A percentile compares a stretch with the other conserved stretches of the same genome.
phyloP scores from a whole-genome alignment of 768 basidiomycete species.

The Hebeloma cylindrosporum region DNA sequence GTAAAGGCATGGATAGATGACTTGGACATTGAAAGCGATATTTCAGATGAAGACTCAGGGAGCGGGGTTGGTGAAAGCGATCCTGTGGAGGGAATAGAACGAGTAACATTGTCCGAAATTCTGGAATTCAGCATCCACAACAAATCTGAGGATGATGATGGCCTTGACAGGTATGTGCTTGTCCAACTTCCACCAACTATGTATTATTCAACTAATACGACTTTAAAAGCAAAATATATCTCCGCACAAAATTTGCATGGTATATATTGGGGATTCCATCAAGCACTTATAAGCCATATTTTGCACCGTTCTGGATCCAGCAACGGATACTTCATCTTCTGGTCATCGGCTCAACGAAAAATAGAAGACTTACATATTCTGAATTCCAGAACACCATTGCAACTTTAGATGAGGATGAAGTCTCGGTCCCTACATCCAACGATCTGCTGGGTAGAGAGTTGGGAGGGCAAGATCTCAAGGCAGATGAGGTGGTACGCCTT shows the following conservation, averaged over 20 bases:
- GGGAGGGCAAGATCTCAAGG: slow-evolving; percentile 40
- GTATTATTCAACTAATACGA: not conserved
- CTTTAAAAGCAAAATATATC: slow-evolving; percentile 54
- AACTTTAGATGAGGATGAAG: slow-evolving; percentile 24
- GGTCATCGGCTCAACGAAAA: slow-evolving; percentile 34
- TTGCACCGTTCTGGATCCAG: slow-evolving; percentile 44
- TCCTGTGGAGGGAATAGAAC: slow-evolving; percentile 31
- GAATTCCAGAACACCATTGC: slow-evolving; percentile 39
- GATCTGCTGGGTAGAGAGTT: slow-evolving; percentile 46
- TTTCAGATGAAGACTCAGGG: slow-evolving; percentile 24
- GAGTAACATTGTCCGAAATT: slow-evolving; percentile 34
- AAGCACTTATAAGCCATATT: slow-evolving; percentile 44
- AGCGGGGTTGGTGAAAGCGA: slow-evolving; percentile 25
- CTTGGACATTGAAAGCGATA: slow-evolving; percentile 24
- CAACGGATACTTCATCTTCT: slow-evolving; percentile 54
- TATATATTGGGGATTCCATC: slow-evolving; percentile 63
- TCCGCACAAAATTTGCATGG: slow-evolving; percentile 65
- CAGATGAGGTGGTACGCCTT: slow-evolving; percentile 45
- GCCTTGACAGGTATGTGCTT: slow-evolving; percentile 46
- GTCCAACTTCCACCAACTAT: slow-evolving; percentile 2
- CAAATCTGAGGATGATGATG: slow-evolving; percentile 24
- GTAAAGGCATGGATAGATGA: slow-evolving; percentile 37
- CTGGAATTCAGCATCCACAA: slow-evolving; percentile 50
- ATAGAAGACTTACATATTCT: slow-evolving; percentile 36
- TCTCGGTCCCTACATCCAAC: slow-evolving; percentile 30